Percentiles rank a stretch among this genome's conserved stretches.
Evolutionary conservation across 1,284 basidiomycete genomes (phyloP).

Genomic region (Termitomyces sp.): DNA sequence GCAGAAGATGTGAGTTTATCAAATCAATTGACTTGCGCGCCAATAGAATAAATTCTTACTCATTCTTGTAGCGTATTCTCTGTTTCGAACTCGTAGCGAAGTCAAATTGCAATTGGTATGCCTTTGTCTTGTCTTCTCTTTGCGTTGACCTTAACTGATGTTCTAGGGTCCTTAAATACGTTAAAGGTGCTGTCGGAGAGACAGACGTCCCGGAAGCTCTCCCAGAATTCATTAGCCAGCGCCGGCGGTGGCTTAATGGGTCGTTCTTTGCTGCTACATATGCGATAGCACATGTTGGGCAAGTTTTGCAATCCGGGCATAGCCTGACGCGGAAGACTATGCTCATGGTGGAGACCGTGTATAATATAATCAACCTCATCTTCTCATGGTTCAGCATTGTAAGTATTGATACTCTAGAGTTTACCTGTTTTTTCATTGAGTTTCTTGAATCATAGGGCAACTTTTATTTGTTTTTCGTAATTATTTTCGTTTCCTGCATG

Average conservation of each 20-base stretch:
- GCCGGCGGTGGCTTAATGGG: constrained; percentile 88
- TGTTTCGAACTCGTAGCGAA: constrained; percentile 98
- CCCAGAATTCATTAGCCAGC: constrained; percentile 93
- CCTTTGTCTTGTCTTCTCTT: constrained; percentile 5
- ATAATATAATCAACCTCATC: constrained; percentile 84
- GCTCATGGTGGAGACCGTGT: constrained; percentile 79
- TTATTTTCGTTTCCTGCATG: constrained; percentile 25
- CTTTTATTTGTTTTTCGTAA: constrained; percentile 94
- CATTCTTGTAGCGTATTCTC: constrained; percentile 71
- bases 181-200: constrained; percentile 92
- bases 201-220: constrained; percentile 95
- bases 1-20: constrained; percentile 68
- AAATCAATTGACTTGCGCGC: neutral
- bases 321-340: constrained; percentile 70
- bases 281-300: constrained; percentile 77
- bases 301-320: constrained; percentile 84
- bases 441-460: constrained; percentile 56
- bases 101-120: constrained; percentile 78
- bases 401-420: constrained; percentile 28
- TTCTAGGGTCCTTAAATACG: constrained; percentile 86
- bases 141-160: neutral
- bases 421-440: neutral
- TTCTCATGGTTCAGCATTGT: constrained; percentile 94
- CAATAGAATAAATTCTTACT: constrained; percentile 12
- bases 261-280: constrained; percentile 95